These are phyloP conservation scores for Eimeria acervulina DNA, from an alignment of 169 alveolate species.

Conservation along the genomic window DNA sequence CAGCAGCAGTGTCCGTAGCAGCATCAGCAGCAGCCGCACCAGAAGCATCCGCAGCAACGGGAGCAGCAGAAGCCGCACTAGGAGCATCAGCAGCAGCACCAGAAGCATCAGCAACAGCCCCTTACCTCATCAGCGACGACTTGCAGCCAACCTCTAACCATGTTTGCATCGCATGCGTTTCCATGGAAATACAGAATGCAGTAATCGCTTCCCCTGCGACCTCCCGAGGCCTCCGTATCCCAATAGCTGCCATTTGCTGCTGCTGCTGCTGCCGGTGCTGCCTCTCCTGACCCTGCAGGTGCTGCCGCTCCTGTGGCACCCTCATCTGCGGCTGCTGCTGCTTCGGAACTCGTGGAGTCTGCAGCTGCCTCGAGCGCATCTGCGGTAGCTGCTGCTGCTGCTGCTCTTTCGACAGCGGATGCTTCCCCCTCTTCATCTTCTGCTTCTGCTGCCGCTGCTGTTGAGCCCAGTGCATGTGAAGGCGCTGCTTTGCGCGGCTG, in stretches of 20 bases:
- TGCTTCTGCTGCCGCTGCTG: slow-evolving; percentile 8
- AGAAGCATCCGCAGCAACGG: neutral
- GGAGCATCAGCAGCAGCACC: neutral
- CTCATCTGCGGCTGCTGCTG: neutral
- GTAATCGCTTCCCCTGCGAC: slow-evolving; percentile 23
- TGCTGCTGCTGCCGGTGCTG: neutral
- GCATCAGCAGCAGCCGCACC: neutral
- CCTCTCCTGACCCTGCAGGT: no score
- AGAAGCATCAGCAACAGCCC: neutral
- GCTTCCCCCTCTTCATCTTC: neutral
- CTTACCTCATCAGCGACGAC: slow-evolving; percentile 71
- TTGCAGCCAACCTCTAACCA: slow-evolving; percentile 79
- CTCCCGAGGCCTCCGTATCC: slow-evolving; percentile 1
- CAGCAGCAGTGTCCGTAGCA: neutral
- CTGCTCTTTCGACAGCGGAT: neutral
- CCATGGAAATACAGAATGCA: slow-evolving; percentile 79
- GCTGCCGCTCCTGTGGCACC: neutral
- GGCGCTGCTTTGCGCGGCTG: slow-evolving; percentile 7
- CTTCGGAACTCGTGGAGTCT: neutral
- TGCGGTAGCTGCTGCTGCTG: slow-evolving; percentile 6
- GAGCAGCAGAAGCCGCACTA: neutral
- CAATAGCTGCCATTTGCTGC: neutral
- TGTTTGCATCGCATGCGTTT: slow-evolving; percentile 79
- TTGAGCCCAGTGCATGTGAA: neutral
- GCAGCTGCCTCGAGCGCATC: neutral